Base-by-base conservation (phyloP, 2,329 filamentous ascomycete genomes). In the Sporothrix globosa region DNA sequence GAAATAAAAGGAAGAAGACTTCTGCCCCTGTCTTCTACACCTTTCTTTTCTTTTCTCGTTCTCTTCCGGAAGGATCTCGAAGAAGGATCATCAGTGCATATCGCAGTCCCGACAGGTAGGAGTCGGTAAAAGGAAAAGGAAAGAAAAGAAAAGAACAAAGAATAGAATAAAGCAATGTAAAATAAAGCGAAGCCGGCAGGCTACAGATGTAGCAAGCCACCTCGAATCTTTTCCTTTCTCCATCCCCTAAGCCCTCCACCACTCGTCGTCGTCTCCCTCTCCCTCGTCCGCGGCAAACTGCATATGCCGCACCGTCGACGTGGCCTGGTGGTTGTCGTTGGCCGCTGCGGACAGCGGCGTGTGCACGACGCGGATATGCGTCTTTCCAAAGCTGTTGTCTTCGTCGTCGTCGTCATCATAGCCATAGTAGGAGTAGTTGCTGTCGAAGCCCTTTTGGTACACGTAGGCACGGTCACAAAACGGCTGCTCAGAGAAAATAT, bases 221-320 rank as follows among this genome's bases (percentile, higher is more conserved):
- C 50, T 56, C 52, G 34, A 34, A 34, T 34, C 52, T 19, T 56
- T 44, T 7, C 34, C 19, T 0, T 61, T 50, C 10, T 30, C 30
- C n/a, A 11, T 9, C 34, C 17, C 14, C 34, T 52, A 67, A 1
- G 44, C 50, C 11, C 65, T 67, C 65, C 65, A 68, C 66, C 66
- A 68, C 24, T 54, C 68, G 17, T 69, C 58, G 52, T 70, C 61
- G 34, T 67, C 63, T 4, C 27, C 63, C 24, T 52, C 52, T 4
- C 56, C 50, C 17, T 65, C 34, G 68, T 80, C 82, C 27, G 77
- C 77, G 10, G 56, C 53, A 50, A 53, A 54, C 17, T 61, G 48
- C 71, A 83, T 83, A n/a, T 75, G 74, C 54, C 76, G 75, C 17
- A 82, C 75, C 5, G 83, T 82, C 3, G 82, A 78, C 7, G 81